phyloP scores from a whole-genome alignment of 2,329 filamentous ascomycete species.

The Hypoxylon sp. region DNA sequence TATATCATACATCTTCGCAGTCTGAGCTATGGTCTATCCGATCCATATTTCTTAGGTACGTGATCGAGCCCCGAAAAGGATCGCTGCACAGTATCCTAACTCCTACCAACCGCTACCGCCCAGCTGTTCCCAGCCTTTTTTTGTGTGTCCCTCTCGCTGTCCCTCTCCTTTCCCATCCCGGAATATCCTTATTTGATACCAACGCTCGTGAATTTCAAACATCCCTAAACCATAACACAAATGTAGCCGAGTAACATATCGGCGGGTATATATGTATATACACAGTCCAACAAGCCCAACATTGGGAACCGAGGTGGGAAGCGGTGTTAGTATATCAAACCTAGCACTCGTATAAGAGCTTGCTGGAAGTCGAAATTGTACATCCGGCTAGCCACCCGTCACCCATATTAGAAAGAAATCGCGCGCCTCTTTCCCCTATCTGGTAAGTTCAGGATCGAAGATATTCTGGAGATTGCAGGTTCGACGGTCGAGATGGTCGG shows the following conservation, averaged over 20 bases:
- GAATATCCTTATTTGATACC: constrained; percentile 37
- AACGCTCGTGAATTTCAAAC: constrained; percentile 35
- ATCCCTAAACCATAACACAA: constrained; percentile 28
- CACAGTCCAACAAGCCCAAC: constrained; percentile 35
- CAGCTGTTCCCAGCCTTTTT: constrained; percentile 19
- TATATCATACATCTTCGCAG: constrained; percentile 25
- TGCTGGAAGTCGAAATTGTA: constrained; percentile 10
- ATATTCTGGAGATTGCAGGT: constrained; percentile 3
- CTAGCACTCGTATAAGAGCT: constrained; percentile 32
- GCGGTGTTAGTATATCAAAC: constrained; percentile 22
- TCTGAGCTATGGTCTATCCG: constrained; percentile 22
- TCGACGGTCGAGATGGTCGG: constrained; percentile 22
- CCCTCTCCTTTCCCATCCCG: constrained; percentile 29
- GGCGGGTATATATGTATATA: constrained; percentile 45
- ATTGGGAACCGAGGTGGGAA: constrained; percentile 12
- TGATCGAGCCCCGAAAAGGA: constrained; percentile 22
- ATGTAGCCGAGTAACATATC: constrained; percentile 33
- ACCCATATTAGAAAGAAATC: constrained; percentile 18
- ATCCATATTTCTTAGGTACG: constrained; percentile 8
- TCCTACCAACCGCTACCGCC: constrained; percentile 16
- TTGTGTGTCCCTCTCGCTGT: constrained; percentile 13
- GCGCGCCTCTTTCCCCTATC: constrained; percentile 7
- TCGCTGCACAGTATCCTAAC: constrained; percentile 32
- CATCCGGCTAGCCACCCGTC: constrained; percentile 20
- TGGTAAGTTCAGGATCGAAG: not conserved